Evolutionary conservation across 2,329 filamentous ascomycete species (phyloP).

Genomic region (Fusarium albosuccineum): DNA sequence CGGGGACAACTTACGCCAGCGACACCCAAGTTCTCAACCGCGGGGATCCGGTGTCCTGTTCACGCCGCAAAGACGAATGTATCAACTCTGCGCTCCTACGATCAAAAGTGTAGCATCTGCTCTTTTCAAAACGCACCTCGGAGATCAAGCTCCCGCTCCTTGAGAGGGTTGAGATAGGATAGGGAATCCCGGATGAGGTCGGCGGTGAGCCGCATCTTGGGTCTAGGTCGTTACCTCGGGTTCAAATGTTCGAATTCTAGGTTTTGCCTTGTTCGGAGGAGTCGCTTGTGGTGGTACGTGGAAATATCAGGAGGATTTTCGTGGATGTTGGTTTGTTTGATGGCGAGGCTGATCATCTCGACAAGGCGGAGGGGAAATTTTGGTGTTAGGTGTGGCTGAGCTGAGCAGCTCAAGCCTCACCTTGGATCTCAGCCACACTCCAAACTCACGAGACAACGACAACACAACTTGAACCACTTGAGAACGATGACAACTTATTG

Average conservation of each 20-base stretch:
- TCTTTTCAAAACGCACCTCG: slow-evolving; percentile 97
- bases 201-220: slow-evolving; percentile 90
- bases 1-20: slow-evolving; percentile 77
- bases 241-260: slow-evolving; percentile 9
- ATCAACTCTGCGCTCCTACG: slow-evolving; percentile 81
- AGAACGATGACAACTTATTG: too few relatives aligned
- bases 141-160: slow-evolving; percentile 98
- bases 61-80: slow-evolving; percentile 64
- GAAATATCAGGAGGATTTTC: slow-evolving; percentile 17
- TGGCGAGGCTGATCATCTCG: slow-evolving; percentile 49
- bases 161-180: slow-evolving; percentile 98
- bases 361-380: slow-evolving; percentile 52
- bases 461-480: background rate
- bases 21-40: slow-evolving; percentile 97
- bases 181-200: slow-evolving; percentile 95
- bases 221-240: slow-evolving; percentile 43
- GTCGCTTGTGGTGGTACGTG: slow-evolving; percentile 6
- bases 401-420: slow-evolving; percentile 32
- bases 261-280: slow-evolving; percentile 2
- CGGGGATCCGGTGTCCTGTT: slow-evolving; percentile 97
- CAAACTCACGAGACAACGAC: background rate
- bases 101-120: slow-evolving; percentile 89
- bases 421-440: slow-evolving; percentile 25
- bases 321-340: slow-evolving; percentile 29
- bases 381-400: slow-evolving; percentile 34